phyloP scores from a whole-genome alignment of 2,329 filamentous ascomycete genomes.

The Botrytis deweyae region DNA sequence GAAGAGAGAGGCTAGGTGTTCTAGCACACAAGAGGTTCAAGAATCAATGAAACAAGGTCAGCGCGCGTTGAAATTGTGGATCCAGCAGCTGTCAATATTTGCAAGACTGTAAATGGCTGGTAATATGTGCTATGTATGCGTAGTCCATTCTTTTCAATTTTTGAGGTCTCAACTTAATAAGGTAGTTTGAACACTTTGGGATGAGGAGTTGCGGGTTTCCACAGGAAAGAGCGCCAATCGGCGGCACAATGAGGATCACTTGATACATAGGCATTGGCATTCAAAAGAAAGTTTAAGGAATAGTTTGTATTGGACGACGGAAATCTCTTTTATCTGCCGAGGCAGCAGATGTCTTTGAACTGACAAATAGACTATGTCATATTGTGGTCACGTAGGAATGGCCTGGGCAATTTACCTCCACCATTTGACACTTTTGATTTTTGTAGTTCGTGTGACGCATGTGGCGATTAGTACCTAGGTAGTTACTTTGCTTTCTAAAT shows the following conservation, averaged over 20 bases:
- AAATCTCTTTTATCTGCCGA: background rate
- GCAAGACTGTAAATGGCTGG: background rate
- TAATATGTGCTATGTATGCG: background rate
- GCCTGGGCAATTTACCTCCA: background rate
- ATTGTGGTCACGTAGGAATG: background rate
- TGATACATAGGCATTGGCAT: background rate
- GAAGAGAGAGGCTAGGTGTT: background rate
- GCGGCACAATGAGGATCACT: background rate
- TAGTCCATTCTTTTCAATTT: background rate
- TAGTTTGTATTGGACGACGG: background rate
- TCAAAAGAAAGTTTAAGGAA: background rate
- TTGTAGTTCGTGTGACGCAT: background rate
- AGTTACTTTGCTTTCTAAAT: background rate
- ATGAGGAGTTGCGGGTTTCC: too few relatives aligned
- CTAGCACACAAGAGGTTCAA: background rate
- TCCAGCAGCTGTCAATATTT: background rate
- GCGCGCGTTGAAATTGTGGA: background rate
- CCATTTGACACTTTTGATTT: background rate
- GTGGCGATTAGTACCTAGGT: background rate
- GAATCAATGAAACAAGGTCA: constrained; percentile 1
- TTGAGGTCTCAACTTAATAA: background rate
- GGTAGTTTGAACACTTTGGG: background rate
- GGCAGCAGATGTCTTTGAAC: background rate
- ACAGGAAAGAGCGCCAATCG: background rate
- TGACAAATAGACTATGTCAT: constrained; percentile 2